Conservation (phyloP, 2,329 filamentous ascomycete genomes). For the Venturiaceae sp. region DNA sequence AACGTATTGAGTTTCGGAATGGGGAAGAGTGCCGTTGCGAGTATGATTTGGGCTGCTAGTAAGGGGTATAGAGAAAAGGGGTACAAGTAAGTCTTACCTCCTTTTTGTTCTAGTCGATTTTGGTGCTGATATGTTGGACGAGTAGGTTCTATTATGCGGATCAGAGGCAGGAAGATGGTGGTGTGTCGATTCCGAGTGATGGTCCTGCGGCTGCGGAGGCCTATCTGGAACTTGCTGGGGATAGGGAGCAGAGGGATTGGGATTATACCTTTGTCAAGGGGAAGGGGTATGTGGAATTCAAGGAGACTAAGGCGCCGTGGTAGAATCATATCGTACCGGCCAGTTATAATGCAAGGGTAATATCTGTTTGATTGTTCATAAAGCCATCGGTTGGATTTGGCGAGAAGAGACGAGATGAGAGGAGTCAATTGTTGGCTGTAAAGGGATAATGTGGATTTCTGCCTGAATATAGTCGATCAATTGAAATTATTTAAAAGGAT, state of each 20-base stretch:
- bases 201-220: neutral
- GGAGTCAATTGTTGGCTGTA: too few species aligned
- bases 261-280: slow-evolving; percentile 3
- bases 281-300: slow-evolving; percentile 6
- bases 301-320: too few species aligned
- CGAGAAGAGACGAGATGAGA: too few species aligned
- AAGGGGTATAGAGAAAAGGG: neutral
- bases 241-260: neutral
- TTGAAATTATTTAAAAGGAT: too few species aligned
- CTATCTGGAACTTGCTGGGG: neutral
- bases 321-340: too few species aligned
- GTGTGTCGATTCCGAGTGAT: neutral
- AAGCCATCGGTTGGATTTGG: too few species aligned
- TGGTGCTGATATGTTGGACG: neutral
- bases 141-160: slow-evolving; percentile 9
- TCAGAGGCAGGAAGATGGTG: slow-evolving; percentile 4
- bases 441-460: too few species aligned
- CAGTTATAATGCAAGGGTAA: too few species aligned
- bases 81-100: neutral
- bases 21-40: slow-evolving; percentile 1
- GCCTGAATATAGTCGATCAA: too few species aligned
- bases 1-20: slow-evolving; percentile 2
- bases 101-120: neutral
- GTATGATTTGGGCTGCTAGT: slow-evolving; percentile 3
- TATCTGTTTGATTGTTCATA: too few species aligned